Evolutionary conservation across 1,139 yeast species (phyloP).

Genomic region (Suhomyces wounanorum): DNA sequence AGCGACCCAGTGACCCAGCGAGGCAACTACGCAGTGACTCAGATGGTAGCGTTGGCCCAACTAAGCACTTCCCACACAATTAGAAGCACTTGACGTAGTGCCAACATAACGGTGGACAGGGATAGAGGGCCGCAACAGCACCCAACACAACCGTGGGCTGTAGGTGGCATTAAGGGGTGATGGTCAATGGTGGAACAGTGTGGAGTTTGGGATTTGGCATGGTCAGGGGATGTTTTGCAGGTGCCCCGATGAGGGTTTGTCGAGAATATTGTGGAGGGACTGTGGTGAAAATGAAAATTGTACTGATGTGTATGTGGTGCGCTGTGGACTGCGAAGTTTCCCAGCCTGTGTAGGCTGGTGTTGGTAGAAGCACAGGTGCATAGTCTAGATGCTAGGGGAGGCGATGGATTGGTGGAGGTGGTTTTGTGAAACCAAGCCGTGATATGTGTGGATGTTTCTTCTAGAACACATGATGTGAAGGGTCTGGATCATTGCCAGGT

Average conservation of each 20-base stretch:
- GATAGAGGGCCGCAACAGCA: background rate
- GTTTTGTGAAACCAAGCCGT: background rate
- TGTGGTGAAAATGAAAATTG: no score
- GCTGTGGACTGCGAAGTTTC: background rate
- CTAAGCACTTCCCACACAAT: background rate
- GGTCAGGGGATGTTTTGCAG: no score
- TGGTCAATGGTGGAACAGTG: no score
- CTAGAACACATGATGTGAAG: background rate
- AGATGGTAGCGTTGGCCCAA: background rate
- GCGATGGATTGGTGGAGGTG: background rate
- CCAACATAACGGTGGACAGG: background rate
- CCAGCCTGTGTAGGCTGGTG: background rate
- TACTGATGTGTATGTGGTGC: no score
- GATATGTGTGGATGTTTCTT: background rate
- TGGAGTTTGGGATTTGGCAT: no score
- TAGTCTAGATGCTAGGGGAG: background rate
- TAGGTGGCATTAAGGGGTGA: background rate
- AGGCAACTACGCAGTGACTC: background rate
- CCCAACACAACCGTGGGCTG: background rate
- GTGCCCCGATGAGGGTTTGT: no score
- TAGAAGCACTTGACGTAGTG: background rate
- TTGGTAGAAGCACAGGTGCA: background rate
- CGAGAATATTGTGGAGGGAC: no score
- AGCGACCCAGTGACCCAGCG: no score
- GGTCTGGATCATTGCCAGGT: background rate